These are phyloP conservation scores for Mycotypha africana DNA, from an alignment of 371 early-diverging fungal genomes.

Conservation along the genomic window DNA sequence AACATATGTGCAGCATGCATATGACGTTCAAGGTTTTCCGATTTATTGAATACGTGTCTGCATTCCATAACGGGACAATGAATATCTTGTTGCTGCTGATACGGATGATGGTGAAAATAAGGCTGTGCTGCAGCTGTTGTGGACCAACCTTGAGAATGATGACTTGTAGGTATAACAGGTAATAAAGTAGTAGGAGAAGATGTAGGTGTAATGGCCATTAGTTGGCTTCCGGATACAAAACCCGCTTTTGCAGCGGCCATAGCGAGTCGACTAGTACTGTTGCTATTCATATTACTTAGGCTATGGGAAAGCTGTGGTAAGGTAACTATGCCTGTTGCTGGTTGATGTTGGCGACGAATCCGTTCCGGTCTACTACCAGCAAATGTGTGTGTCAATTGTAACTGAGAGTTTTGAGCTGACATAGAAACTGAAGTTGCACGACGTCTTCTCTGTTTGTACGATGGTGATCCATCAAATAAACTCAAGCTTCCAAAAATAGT, in stretches of 20 bases:
- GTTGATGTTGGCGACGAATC: constrained; percentile 17
- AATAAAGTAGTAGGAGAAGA: too few relatives aligned
- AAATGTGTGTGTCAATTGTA: too few relatives aligned
- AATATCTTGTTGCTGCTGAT: constrained; percentile 19
- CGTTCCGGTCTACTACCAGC: constrained; percentile 24
- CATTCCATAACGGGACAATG: constrained; percentile 42
- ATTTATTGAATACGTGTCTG: constrained; percentile 58
- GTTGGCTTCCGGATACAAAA: constrained; percentile 7
- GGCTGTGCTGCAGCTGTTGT: not conserved
- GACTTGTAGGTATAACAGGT: too few relatives aligned
- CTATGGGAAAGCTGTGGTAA: not conserved
- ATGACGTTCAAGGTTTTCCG: constrained; percentile 83
- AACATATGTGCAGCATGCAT: constrained; percentile 65
- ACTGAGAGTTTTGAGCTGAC: constrained; percentile 9
- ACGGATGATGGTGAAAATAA: too few relatives aligned
- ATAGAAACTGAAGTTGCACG: constrained; percentile 48
- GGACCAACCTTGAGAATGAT: not conserved
- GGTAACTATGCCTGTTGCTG: too few relatives aligned
- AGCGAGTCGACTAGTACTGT: constrained; percentile 23
- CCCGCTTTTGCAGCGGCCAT: constrained; percentile 33
- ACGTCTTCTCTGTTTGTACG: constrained; percentile 69
- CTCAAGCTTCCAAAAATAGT: constrained; percentile 54
- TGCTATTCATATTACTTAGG: not conserved
- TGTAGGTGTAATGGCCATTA: too few relatives aligned
- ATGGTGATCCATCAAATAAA: constrained; percentile 67